Evolutionary conservation across 1,139 yeast genomes (phyloP), one percentile per base, ranked within the genome.

Genomic region (Candida frijolesensis): DNA sequence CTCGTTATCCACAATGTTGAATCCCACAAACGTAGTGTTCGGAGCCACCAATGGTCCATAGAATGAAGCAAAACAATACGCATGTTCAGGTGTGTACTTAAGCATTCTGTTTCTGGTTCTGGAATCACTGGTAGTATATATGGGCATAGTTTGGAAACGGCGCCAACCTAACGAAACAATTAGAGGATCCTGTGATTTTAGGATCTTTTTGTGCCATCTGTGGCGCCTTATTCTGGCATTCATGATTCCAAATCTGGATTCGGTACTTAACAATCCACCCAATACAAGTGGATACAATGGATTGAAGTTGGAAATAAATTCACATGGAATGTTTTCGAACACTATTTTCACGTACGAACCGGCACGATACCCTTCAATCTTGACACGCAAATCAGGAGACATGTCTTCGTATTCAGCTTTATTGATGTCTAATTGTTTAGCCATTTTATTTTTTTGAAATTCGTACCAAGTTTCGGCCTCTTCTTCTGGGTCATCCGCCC

Each of bases 21-120:
- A 90, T 45, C 97, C 98, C 67, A 96, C 95, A 68, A 95, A 95
- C 0, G 98, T 95, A 0, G 99, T 94, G 64, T 94, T 94, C 39
- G 99, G 99, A 0, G 98, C 92, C 46, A 94, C 97, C 53, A 94
- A 76, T 6, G 99, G 99, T 1, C 99, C 99, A 64, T 92, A 95
- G 70, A 95, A 92, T 27, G 97, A 88, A 0, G 97, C 97, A 65
- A 87, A 87, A 78, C 99, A 95, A 68, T 89, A 94, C 42, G 97
- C 91, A 68, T 95, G 99, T 64, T 95, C 99, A 6, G 99, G 99
- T 0, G 99, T 94, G 66, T 95, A 95, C 66, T 95, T 95, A 72
- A 95, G 80, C 97, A 95, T 89, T 75, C 99, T 87, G 63, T 91
- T 94, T 76, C 99, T 84, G 5, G 99, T 92, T 72, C 99, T 80